phyloP scores from a whole-genome alignment of 768 basidiomycete species.

The Lactifluus volemus region DNA sequence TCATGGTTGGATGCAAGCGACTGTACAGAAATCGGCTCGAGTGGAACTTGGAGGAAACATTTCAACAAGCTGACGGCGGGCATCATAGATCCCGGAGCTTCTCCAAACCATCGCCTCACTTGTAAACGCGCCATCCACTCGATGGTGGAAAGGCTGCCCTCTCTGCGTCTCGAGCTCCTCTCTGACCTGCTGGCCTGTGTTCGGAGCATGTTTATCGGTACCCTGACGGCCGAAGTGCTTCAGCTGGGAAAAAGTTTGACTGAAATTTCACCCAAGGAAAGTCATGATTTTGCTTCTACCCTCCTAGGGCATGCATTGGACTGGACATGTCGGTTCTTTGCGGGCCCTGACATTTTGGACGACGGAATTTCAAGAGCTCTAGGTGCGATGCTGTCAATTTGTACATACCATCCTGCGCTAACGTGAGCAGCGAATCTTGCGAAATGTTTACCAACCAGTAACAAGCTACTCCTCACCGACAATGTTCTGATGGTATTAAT shows the following conservation, averaged over 20 bases:
- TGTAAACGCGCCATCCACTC: slow-evolving; percentile 5
- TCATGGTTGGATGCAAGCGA: slow-evolving; percentile 16
- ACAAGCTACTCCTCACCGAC: slow-evolving; percentile 49
- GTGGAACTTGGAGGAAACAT: slow-evolving; percentile 12
- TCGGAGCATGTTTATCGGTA: background rate
- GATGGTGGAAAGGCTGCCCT: slow-evolving; percentile 1
- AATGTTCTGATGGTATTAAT: slow-evolving; percentile 57
- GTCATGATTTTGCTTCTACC: background rate
- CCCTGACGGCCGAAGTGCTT: background rate
- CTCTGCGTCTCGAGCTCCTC: slow-evolving; percentile 7
- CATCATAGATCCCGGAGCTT: slow-evolving; percentile 5
- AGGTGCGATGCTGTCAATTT: background rate
- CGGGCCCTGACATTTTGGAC: background rate
- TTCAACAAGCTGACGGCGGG: slow-evolving; percentile 17
- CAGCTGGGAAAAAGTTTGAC: background rate
- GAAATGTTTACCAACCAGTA: slow-evolving; percentile 29
- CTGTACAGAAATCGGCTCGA: background rate
- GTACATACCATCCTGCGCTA: background rate
- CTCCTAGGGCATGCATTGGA: slow-evolving; percentile 1
- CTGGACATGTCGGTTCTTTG: slow-evolving; percentile 10
- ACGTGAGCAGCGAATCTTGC: slow-evolving; percentile 12
- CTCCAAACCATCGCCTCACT: slow-evolving; percentile 1
- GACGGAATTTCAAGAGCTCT: background rate
- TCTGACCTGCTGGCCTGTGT: slow-evolving; percentile 3
- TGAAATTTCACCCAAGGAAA: slow-evolving; percentile 1